These are phyloP conservation scores for Solanum etuberosum DNA, from an alignment of 257 asterid genomes.

Conservation along the genomic window DNA sequence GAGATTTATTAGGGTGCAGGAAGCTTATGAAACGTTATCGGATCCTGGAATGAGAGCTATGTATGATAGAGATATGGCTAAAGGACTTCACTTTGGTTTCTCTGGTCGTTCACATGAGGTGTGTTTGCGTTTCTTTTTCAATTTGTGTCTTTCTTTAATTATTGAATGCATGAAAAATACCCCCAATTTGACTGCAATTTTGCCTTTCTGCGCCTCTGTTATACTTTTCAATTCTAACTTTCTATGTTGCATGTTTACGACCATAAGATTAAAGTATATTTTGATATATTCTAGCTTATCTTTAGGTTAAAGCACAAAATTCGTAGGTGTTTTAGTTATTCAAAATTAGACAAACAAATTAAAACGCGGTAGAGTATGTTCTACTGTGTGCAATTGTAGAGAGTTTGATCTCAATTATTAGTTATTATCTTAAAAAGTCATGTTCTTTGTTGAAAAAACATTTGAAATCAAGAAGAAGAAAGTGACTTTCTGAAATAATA, in stretches of 20 bases:
- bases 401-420: neutral
- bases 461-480: neutral
- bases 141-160: neutral
- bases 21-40: slow-evolving; percentile 82
- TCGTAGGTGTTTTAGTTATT: too few species aligned
- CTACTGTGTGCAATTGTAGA: neutral
- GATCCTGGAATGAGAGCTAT: slow-evolving; percentile 58
- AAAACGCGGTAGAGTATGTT: neutral
- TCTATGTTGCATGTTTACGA: neutral
- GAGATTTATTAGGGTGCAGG: slow-evolving; percentile 63
- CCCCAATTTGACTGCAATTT: neutral
- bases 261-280: neutral
- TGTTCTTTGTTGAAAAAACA: neutral
- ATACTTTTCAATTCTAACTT: neutral
- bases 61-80: slow-evolving; percentile 50
- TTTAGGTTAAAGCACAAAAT: neutral
- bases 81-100: slow-evolving; percentile 47
- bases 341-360: neutral
- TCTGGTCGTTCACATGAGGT: slow-evolving; percentile 43
- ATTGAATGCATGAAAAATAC: neutral
- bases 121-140: neutral
- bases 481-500: neutral
- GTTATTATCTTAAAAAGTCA: neutral
- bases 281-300: neutral
- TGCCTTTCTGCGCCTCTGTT: neutral